Conservation (phyloP, 208 protist genomes). For the Acanthamoeba castellanii region DNA sequence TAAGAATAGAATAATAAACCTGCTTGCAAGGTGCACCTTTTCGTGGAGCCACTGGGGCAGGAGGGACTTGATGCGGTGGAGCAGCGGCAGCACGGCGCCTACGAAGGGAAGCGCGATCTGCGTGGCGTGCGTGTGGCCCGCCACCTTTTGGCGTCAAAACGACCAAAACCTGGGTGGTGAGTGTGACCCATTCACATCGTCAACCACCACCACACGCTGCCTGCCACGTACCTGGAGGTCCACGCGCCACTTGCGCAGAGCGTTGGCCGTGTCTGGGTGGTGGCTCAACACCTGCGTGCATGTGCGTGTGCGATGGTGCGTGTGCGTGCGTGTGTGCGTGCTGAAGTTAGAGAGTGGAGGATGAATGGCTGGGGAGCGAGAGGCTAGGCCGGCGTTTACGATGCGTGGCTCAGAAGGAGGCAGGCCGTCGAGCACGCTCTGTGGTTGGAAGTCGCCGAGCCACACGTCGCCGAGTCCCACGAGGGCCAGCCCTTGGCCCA, state of each 20-base stretch:
- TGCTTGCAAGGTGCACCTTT: too few relatives aligned
- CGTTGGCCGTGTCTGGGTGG: conserved; percentile 33
- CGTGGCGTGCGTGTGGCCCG: conserved; percentile 60
- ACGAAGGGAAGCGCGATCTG: conserved; percentile 33
- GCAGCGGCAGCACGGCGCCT: conserved; percentile 26
- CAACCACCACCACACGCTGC: not conserved
- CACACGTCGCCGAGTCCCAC: not conserved
- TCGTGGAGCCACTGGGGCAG: not conserved
- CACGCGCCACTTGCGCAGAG: conserved; percentile 20
- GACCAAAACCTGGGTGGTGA: too few relatives aligned
- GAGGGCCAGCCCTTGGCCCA: not conserved
- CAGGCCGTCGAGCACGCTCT: not conserved
- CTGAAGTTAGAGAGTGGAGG: too few relatives aligned
- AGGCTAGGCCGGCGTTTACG: not conserved
- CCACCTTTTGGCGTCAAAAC: not conserved
- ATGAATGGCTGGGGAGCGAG: not conserved
- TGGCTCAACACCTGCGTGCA: conserved; percentile 16
- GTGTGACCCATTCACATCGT: too few relatives aligned
- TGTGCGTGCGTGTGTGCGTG: not conserved
- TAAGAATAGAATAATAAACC: too few relatives aligned
- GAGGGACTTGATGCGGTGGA: conserved; percentile 5
- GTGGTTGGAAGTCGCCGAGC: not conserved
- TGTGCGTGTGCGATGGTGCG: not conserved
- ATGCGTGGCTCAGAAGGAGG: not conserved
- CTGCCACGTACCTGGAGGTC: not conserved